Conservation (phyloP, 495 filamentous ascomycete genomes). For the Penicillium manginii region DNA sequence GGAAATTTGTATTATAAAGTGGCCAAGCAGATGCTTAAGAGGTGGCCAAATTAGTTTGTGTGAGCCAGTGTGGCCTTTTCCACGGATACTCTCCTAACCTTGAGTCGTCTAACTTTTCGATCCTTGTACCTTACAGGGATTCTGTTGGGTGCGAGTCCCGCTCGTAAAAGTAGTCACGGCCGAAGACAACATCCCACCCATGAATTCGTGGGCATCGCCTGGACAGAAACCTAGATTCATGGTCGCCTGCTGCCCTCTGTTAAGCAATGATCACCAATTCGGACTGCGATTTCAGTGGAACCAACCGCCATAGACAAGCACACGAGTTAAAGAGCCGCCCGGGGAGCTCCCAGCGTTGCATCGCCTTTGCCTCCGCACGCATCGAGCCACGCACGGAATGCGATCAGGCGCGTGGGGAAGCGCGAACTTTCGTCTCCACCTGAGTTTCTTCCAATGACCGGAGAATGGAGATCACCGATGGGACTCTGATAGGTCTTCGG, state of each 20-base stretch:
- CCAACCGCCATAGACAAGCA: neutral
- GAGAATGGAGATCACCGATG: neutral
- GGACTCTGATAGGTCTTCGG: neutral
- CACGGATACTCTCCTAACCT: neutral
- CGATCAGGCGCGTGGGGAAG: slow-evolving; percentile 7
- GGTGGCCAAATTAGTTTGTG: neutral
- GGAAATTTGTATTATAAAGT: neutral
- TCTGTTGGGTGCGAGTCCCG: neutral
- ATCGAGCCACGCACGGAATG: neutral
- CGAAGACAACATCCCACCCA: neutral
- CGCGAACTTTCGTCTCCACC: neutral
- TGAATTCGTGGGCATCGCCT: neutral
- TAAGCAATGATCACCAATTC: neutral
- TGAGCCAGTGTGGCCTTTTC: neutral
- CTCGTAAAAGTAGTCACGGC: neutral
- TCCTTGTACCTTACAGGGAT: neutral
- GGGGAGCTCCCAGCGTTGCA: neutral
- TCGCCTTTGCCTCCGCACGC: neutral
- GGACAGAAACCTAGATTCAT: neutral
- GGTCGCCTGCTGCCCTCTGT: neutral
- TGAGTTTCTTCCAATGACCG: neutral
- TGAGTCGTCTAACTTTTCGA: neutral
- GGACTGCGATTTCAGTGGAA: neutral
- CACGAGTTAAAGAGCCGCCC: neutral
- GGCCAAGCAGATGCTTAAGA: neutral